These are phyloP conservation scores for Allium sativum DNA, from an alignment of 106 monocot species.

Conservation along the genomic window DNA sequence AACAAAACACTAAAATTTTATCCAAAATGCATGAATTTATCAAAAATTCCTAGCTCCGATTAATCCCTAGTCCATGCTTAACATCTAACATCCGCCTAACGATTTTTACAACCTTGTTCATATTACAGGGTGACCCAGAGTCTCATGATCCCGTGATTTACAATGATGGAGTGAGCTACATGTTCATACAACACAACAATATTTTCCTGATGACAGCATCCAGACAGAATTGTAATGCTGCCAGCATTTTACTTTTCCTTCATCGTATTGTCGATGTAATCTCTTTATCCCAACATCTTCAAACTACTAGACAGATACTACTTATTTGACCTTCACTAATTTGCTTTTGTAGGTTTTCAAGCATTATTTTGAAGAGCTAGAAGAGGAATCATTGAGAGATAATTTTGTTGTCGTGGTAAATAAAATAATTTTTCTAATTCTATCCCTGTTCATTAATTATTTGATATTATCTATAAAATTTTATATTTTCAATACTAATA, in stretches of 20 bases:
- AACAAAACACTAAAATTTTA: too few species aligned
- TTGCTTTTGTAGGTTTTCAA: constrained; percentile 61
- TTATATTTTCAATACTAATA: neutral
- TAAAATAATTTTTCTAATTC: neutral
- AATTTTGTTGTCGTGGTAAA: constrained; percentile 97
- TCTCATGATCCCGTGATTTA: constrained; percentile 73
- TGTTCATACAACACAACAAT: constrained; percentile 97
- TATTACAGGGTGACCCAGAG: constrained; percentile 62
- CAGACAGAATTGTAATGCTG: constrained; percentile 87
- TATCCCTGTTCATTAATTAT: neutral
- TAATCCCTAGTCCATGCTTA: too few species aligned
- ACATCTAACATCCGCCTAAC: too few species aligned
- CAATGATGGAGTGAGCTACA: constrained; percentile 84
- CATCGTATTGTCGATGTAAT: constrained; percentile 74
- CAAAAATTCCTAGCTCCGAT: too few species aligned
- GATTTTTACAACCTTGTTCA: too few species aligned
- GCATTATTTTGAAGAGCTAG: constrained; percentile 94
- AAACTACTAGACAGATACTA: neutral
- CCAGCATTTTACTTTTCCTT: constrained; percentile 83
- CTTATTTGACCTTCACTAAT: constrained; percentile 3
- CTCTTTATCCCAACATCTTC: neutral
- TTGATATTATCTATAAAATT: neutral
- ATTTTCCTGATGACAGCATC: constrained; percentile 83
- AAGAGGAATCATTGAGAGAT: constrained; percentile 93
- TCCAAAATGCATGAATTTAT: too few species aligned